Base-by-base conservation (phyloP, 345 rosid genomes). In the Syzygium oleosum region DNA sequence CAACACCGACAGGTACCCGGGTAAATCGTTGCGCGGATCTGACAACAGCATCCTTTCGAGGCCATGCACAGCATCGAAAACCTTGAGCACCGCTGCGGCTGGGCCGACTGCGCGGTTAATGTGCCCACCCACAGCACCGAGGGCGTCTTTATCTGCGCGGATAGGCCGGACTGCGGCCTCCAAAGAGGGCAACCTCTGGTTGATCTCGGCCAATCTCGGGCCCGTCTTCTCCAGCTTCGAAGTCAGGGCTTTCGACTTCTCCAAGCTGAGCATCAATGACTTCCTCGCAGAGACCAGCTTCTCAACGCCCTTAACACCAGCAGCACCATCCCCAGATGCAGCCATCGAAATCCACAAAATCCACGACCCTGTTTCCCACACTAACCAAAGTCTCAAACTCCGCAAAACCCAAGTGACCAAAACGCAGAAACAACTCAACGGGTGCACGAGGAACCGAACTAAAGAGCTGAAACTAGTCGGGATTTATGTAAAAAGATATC, bases 51-150 rank as follows among this genome's bases (percentile, higher is more conserved):
- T 96, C 90, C 94, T 96, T 91, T 98, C 99, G 34, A 98, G 94
- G 38, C 99, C 99, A 85, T 98, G 98, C 46, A 98, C 99, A 1
- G 98, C 99, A 91, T 97, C 99, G 83, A 98, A 98, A 52, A 98
- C 99, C 96, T 97, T 98, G 58, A 98, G 99, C 86, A 98, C 99
- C 0, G 99, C 98, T 0, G 99, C 99, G 27, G 99, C 99, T 78
- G 99, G 99, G 65, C 98, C 99, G 56, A 98, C 99, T 13, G 99
- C 99, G 49, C 99, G 97, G 92, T 98, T 96, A 88, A 98, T 98
- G 89, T 98, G 98, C 4, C 98, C 99, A 43, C 99, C 97, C 12
- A 95, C 99, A 1, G 95, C 96, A 2, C 34, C 91, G 49, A 98
- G 95, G 61, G 99, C 99, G 2, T 98, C 98, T 91, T 95, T 93